Evolutionary conservation across 1,139 yeast species (phyloP).

Genomic region (Yamadazyma atmosphaerica): DNA sequence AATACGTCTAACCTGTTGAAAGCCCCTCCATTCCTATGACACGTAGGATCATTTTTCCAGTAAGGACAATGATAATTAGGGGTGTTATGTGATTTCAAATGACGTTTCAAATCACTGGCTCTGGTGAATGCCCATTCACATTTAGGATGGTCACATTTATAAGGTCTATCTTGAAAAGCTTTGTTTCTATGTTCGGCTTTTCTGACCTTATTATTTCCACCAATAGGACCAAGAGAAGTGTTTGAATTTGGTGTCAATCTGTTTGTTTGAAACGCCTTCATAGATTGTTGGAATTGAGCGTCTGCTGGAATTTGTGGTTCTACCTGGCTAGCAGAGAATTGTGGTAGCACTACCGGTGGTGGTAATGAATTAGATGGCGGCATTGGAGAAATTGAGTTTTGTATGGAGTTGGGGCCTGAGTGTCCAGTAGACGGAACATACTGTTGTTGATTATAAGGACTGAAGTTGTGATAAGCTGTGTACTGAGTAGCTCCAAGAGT

Average conservation of each 20-base stretch:
- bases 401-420: background rate
- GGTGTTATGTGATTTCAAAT: constrained; percentile 59
- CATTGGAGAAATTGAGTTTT: background rate
- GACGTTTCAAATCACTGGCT: constrained; percentile 66
- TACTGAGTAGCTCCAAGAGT: background rate
- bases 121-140: constrained; percentile 72
- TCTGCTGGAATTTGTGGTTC: background rate
- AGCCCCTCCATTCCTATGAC: constrained; percentile 73
- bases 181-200: constrained; percentile 6
- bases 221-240: background rate
- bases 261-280: background rate
- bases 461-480: background rate
- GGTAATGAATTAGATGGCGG: background rate
- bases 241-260: background rate
- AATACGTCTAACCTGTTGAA: constrained; percentile 70
- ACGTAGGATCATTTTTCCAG: constrained; percentile 64
- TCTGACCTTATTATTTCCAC: constrained; percentile 8
- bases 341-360: background rate
- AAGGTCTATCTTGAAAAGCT: constrained; percentile 20
- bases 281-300: background rate
- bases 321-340: background rate
- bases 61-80: constrained; percentile 73
- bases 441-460: constrained; percentile 3
- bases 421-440: background rate
- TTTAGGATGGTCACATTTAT: constrained; percentile 50